Conservation (phyloP, 1,139 yeast genomes). For the Suhomyces bokatorum region DNA sequence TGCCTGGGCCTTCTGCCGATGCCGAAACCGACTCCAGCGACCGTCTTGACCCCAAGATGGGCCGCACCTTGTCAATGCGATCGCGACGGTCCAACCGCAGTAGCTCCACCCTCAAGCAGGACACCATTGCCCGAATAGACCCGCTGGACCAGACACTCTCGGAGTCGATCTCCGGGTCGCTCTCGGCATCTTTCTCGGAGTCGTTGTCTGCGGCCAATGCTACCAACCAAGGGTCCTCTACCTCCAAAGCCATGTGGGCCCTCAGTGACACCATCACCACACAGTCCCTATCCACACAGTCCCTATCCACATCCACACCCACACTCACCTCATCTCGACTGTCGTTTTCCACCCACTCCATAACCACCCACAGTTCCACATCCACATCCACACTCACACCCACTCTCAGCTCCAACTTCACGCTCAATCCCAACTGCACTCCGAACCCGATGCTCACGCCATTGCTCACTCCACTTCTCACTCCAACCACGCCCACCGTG, state of each 20-base stretch:
- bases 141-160: too few species aligned
- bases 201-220: too few species aligned
- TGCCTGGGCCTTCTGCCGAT: neutral
- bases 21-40: neutral
- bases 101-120: constrained; percentile 1
- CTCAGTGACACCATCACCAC: neutral
- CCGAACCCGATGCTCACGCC: too few species aligned
- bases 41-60: constrained; percentile 3
- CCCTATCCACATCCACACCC: neutral
- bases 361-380: neutral
- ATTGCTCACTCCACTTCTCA: too few species aligned
- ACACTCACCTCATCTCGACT: neutral
- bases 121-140: neutral
- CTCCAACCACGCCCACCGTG: too few species aligned
- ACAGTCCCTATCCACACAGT: too few species aligned
- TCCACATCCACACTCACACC: too few species aligned
- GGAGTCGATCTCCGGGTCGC: too few species aligned
- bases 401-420: too few species aligned
- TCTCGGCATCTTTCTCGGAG: too few species aligned
- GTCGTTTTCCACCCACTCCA: neutral
- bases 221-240: neutral
- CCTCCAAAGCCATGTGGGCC: neutral
- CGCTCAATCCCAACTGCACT: too few species aligned
- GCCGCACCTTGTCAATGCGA: constrained; percentile 8
- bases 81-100: constrained; percentile 4